These are phyloP conservation scores for Hirsutella minnesotensis DNA, from an alignment of 2,329 filamentous ascomycete species.

Conservation along the genomic window DNA sequence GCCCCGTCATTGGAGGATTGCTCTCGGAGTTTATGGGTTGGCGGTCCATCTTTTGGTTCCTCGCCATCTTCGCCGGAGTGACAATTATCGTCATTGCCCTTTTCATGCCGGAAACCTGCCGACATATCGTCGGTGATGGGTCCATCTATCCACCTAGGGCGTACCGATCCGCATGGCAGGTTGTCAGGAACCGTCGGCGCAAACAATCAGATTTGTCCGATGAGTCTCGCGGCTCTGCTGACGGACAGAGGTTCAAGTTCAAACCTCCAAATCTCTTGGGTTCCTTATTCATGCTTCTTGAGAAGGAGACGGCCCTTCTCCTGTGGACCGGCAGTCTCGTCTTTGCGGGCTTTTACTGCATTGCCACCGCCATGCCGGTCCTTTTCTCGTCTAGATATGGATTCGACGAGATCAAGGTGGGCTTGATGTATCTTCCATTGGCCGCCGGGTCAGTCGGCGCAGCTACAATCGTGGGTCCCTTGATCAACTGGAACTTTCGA, in stretches of 20 bases:
- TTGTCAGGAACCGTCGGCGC: slow-evolving; percentile 6
- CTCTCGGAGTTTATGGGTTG: slow-evolving; percentile 45
- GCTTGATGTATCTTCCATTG: slow-evolving; percentile 40
- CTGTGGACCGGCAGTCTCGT: slow-evolving; percentile 31
- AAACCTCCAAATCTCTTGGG: slow-evolving; percentile 28
- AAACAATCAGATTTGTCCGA: not conserved
- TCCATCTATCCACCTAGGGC: slow-evolving; percentile 27
- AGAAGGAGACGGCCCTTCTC: slow-evolving; percentile 31
- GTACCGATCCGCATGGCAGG: slow-evolving; percentile 23
- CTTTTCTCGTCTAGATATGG: slow-evolving; percentile 42
- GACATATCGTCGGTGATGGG: slow-evolving; percentile 39
- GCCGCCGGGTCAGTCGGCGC: slow-evolving; percentile 36
- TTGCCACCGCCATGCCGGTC: slow-evolving; percentile 31
- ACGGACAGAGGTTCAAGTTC: slow-evolving; percentile 19
- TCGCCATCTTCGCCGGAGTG: slow-evolving; percentile 33
- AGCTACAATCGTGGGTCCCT: slow-evolving; percentile 33
- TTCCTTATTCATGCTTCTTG: slow-evolving; percentile 26
- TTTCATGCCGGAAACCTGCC: slow-evolving; percentile 43
- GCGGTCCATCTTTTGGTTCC: slow-evolving; percentile 51
- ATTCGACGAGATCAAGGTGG: slow-evolving; percentile 42
- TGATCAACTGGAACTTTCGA: slow-evolving; percentile 57
- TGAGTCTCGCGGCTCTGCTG: slow-evolving; percentile 6
- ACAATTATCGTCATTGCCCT: slow-evolving; percentile 29
- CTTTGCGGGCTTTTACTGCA: slow-evolving; percentile 38
- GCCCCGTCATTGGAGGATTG: slow-evolving; percentile 47